A percentile compares a stretch with the other conserved stretches of the same genome.
phyloP scores from a whole-genome alignment of 2,329 filamentous ascomycete genomes.

The Helotiales sp. region DNA sequence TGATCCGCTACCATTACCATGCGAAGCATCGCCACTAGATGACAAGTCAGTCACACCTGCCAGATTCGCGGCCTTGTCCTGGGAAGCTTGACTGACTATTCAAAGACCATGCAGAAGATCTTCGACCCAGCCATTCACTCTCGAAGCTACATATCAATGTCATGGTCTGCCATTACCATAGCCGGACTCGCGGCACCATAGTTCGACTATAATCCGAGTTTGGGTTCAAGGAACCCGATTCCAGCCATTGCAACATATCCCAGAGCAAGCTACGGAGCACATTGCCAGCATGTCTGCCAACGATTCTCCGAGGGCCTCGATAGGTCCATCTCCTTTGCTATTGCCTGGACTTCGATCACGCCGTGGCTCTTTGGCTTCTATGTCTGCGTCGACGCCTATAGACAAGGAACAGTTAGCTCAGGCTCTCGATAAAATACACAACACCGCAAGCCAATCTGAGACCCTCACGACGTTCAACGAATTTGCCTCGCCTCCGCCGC shows the following conservation, averaged over 20 bases:
- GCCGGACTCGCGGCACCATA: conserved; percentile 1
- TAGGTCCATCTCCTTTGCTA: conserved; percentile 20
- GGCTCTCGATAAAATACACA: conserved; percentile 85
- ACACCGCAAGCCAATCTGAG: conserved; percentile 79
- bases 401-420: conserved; percentile 76
- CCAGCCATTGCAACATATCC: background rate
- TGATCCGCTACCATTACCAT: background rate
- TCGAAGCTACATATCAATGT: background rate
- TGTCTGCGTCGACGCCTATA: conserved; percentile 48
- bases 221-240: background rate
- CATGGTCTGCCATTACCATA: background rate
- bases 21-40: background rate
- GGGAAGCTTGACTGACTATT: background rate
- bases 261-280: background rate
- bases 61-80: background rate
- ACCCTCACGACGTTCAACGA: conserved; percentile 93
- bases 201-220: background rate
- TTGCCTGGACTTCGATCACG: conserved; percentile 33
- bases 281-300: conserved; percentile 31
- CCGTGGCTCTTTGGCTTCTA: conserved; percentile 50
- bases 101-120: background rate
- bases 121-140: background rate
- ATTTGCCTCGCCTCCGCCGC: conserved; percentile 69
- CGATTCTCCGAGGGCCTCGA: conserved; percentile 28
- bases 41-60: background rate